Percentiles rank a stretch among this genome's conserved stretches.
phyloP scores from a whole-genome alignment of 768 basidiomycete genomes.

The Xanthoconium stramineum region DNA sequence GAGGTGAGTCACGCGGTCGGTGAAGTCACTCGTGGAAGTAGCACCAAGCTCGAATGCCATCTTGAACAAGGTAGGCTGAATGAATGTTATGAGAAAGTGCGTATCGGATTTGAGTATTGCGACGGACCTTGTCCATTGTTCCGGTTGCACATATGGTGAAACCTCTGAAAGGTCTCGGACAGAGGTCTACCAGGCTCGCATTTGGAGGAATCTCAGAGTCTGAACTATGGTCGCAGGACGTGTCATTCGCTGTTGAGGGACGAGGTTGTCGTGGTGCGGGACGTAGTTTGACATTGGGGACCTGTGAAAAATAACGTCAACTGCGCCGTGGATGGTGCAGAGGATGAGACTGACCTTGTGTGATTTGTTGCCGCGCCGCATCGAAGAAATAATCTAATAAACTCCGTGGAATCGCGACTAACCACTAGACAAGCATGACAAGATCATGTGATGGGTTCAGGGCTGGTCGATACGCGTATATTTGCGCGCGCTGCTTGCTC shows the following conservation, averaged over 20 bases:
- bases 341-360: conserved; percentile 44
- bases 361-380: conserved; percentile 62
- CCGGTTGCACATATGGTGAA: conserved; percentile 75
- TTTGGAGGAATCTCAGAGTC: conserved; percentile 51
- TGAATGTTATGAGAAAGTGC: neutral
- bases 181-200: conserved; percentile 42
- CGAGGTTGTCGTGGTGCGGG: conserved; percentile 46
- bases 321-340: neutral
- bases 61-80: conserved; percentile 66
- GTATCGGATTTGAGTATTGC: conserved; percentile 2
- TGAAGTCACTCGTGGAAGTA: conserved; percentile 63
- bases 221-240: conserved; percentile 39
- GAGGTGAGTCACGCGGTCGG: conserved; percentile 84
- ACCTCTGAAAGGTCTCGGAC: conserved; percentile 66
- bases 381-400: conserved; percentile 21
- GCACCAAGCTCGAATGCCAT: conserved; percentile 84
- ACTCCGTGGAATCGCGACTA: neutral
- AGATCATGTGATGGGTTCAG: conserved; percentile 24
- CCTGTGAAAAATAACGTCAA: conserved; percentile 39
- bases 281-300: conserved; percentile 79
- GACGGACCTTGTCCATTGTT: conserved; percentile 68
- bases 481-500: neutral
- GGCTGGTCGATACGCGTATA: conserved; percentile 22
- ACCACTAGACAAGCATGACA: neutral
- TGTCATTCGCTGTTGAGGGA: conserved; percentile 14